Conservation (phyloP, 129 eudicot species). For the Tagetes patula region DNA sequence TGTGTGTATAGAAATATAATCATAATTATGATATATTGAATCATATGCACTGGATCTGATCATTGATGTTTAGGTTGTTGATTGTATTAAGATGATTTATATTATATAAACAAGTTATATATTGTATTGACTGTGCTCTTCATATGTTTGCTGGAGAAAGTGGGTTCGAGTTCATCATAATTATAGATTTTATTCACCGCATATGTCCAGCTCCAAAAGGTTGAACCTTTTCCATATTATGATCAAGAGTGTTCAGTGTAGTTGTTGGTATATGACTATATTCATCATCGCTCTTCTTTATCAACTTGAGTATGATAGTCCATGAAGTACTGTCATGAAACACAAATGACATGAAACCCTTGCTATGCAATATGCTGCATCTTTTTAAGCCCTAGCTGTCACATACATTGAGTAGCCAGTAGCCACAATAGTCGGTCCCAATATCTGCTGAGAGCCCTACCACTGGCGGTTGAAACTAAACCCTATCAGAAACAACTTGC, state of each 20-base stretch:
- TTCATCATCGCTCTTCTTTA: not conserved
- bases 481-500: not conserved
- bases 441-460: not conserved
- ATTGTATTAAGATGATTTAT: slow-evolving; percentile 3
- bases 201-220: not conserved
- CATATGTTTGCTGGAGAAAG: too few species aligned
- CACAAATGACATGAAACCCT: too few species aligned
- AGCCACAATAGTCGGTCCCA: not conserved
- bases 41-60: slow-evolving; percentile 19
- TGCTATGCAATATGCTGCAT: not conserved
- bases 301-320: not conserved
- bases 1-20: slow-evolving; percentile 12
- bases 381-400: not conserved
- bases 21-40: slow-evolving; percentile 16
- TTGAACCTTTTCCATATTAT: not conserved
- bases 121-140: not conserved
- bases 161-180: too few species aligned
- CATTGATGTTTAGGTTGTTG: not conserved
- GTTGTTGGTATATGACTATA: not conserved
- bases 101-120: slow-evolving; percentile 17
- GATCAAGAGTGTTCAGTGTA: not conserved
- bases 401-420: not conserved
- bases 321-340: not conserved
- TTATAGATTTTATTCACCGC: not conserved
- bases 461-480: not conserved